These are phyloP conservation scores for Verticillium zaregamsianum DNA, from an alignment of 2,329 filamentous ascomycete species.

Conservation along the genomic window DNA sequence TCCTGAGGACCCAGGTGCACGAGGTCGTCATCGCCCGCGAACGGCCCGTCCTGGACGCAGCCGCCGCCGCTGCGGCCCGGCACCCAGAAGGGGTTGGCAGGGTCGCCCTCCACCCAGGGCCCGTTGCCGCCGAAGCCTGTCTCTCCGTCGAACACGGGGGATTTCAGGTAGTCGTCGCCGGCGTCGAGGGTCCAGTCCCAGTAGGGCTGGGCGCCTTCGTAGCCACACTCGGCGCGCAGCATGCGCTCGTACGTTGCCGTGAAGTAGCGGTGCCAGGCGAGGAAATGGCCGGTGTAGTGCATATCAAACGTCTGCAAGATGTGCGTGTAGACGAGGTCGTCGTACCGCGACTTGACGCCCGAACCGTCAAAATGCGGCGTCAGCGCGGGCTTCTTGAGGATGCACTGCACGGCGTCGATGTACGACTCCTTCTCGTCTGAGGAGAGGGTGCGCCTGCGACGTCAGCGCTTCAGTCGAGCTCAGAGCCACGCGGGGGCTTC, in stretches of 20 bases:
- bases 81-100: background rate
- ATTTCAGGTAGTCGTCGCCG: conserved; percentile 7
- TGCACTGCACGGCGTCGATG: conserved; percentile 8
- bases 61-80: background rate
- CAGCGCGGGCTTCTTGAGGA: conserved; percentile 1
- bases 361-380: conserved; percentile 1
- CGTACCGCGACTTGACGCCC: conserved; percentile 17
- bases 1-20: background rate
- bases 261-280: background rate
- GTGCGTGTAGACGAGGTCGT: conserved; percentile 21
- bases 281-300: conserved; percentile 12
- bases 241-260: too few species aligned
- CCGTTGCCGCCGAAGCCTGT: conserved; percentile 13
- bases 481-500: too few species aligned
- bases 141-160: conserved; percentile 10
- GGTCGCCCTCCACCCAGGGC: background rate
- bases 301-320: conserved; percentile 16
- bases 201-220: conserved; percentile 17
- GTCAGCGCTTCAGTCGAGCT: background rate
- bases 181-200: conserved; percentile 14
- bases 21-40: background rate
- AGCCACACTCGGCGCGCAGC: conserved; percentile 13
- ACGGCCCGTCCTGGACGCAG: conserved; percentile 6
- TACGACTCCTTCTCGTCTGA: conserved; percentile 5
- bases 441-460: background rate